A percentile compares a stretch with the other conserved stretches of the same genome.
Evolutionary conservation across 352 stramenopile species (phyloP).

Genomic region (Globisporangium echinulatum): DNA sequence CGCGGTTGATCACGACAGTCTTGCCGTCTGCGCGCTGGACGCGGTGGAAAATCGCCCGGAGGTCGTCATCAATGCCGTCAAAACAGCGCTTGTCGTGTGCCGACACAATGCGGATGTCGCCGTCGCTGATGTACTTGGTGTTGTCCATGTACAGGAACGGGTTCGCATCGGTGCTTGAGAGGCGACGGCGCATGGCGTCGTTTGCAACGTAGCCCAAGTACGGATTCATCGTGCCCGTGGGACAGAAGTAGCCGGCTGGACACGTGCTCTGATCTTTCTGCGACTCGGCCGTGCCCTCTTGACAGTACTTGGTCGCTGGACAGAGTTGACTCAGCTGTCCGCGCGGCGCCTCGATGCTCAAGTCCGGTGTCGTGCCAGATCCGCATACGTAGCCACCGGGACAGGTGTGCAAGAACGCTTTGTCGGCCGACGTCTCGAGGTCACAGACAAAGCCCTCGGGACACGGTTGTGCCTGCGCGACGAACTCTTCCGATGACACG

Average conservation of each 20-base stretch:
- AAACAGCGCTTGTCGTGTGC: constrained; percentile 91
- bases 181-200: constrained; percentile 79
- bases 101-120: constrained; percentile 82
- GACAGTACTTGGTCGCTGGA: constrained; percentile 85
- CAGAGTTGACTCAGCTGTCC: constrained; percentile 89
- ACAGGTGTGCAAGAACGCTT: constrained; percentile 71
- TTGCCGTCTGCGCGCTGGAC: constrained; percentile 6
- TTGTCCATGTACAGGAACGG: constrained; percentile 67
- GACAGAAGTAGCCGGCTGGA: constrained; percentile 92
- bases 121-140: constrained; percentile 88
- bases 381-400: constrained; percentile 91
- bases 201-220: constrained; percentile 84
- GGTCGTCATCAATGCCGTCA: constrained; percentile 78
- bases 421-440: constrained; percentile 80
- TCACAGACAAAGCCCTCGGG: constrained; percentile 94
- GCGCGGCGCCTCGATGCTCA: constrained; percentile 78
- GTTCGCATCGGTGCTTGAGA: constrained; percentile 58
- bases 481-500: constrained; percentile 13
- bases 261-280: constrained; percentile 79
- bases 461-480: constrained; percentile 88
- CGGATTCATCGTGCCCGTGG: constrained; percentile 89
- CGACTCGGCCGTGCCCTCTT: constrained; percentile 77
- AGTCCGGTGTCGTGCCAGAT: constrained; percentile 92
- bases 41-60: constrained; percentile 48
- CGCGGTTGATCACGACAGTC: constrained; percentile 43